Base-by-base conservation (phyloP, 2,329 filamentous ascomycete genomes). In the Xylariales sp. region DNA sequence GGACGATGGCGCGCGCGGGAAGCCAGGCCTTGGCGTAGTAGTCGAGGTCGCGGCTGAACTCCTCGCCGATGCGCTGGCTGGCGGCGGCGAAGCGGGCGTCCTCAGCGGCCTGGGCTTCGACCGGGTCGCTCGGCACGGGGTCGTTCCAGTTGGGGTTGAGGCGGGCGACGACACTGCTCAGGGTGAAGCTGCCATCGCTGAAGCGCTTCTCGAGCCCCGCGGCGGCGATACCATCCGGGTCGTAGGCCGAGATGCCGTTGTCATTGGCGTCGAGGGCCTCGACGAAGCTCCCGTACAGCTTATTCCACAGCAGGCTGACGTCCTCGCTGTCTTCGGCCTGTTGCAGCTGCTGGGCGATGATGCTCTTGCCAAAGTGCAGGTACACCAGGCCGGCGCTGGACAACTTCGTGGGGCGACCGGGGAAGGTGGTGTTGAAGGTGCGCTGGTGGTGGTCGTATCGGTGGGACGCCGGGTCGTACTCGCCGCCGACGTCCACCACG, bases 381-480 rank as follows among this genome's bases (percentile, higher is more conserved):
- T 93, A 98, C 23, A 98, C 88, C 16, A 98, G 76, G 2, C 93
- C 93, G 0, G 93, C 93, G 43, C 88, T 94, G 40, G 87, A 94
- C 41, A 98, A 84, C 74, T 94, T 96, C 47, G 93, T 98, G 38
- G 66, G 61, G 55, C 85, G 85, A 43, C 78, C 78, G 15, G 91
- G 89, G 67, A 98, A 98, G 32, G 83, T 88, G 40, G 85, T 84
- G 42, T 67, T 66, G 72, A 98, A 98, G 57, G 81, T 83, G 48
- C 91, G 88, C 73, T 98, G 93, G 75, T 98, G 93, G 70, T 98
- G 93, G 66, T 98, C 93, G 72, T 87, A 98, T 54, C 91, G 85
- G 65, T 88, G 80, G 47, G 66, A 67, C 35, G 69, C 62, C 39
- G 86, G 67, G 57, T 95, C 85, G 67, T 98, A 97, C 63, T 91